A percentile compares a stretch with the other conserved stretches of the same genome.
These are phyloP conservation scores for Cladosporium sphaerospermum DNA, from an alignment of 2,329 filamentous ascomycete genomes.

Conservation along the genomic window DNA sequence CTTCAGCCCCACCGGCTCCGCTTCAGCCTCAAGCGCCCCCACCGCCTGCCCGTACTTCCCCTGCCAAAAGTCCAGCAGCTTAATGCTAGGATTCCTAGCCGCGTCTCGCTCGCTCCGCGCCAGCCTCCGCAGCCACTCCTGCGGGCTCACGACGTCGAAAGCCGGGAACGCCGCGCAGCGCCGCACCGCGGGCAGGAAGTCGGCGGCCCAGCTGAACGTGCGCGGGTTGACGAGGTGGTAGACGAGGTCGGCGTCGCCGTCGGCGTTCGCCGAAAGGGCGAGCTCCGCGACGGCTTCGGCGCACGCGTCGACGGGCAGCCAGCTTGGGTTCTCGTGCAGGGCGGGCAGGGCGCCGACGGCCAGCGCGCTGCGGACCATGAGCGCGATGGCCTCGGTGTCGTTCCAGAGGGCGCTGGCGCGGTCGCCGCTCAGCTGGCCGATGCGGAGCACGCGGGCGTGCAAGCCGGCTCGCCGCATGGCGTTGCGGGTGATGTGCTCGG, in stretches of 20 bases:
- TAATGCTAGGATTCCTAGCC: conserved; percentile 27
- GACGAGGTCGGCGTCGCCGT: conserved; percentile 19
- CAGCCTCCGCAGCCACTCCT: conserved; percentile 23
- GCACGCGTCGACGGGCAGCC: conserved; percentile 29
- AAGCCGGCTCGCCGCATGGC: conserved; percentile 15
- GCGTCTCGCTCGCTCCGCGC: conserved; percentile 21
- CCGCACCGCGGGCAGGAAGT: conserved; percentile 47
- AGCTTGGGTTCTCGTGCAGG: conserved; percentile 33
- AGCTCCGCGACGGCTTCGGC: conserved; percentile 18
- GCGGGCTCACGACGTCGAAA: conserved; percentile 19
- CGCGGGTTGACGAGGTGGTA: conserved; percentile 28
- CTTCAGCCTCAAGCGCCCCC: conserved; percentile 1
- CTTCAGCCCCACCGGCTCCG: conserved; percentile 13
- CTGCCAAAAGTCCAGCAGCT: conserved; percentile 28
- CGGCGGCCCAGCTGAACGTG: conserved; percentile 46
- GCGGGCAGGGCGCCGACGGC: conserved; percentile 42
- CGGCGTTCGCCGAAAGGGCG: conserved; percentile 2
- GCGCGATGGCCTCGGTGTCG: conserved; percentile 43
- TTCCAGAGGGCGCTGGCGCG: conserved; percentile 44
- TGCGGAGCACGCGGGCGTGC: conserved; percentile 19
- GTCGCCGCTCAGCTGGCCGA: conserved; percentile 46
- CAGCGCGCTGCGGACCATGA: conserved; percentile 43
- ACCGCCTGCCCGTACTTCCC: conserved; percentile 23
- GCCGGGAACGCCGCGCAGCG: conserved; percentile 11
- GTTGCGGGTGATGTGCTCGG: conserved; percentile 16